Percentiles rank a stretch among this genome's conserved stretches.
These are phyloP conservation scores for Gossypium schwendimanii DNA, from an alignment of 441 rosid species.

Conservation along the genomic window DNA sequence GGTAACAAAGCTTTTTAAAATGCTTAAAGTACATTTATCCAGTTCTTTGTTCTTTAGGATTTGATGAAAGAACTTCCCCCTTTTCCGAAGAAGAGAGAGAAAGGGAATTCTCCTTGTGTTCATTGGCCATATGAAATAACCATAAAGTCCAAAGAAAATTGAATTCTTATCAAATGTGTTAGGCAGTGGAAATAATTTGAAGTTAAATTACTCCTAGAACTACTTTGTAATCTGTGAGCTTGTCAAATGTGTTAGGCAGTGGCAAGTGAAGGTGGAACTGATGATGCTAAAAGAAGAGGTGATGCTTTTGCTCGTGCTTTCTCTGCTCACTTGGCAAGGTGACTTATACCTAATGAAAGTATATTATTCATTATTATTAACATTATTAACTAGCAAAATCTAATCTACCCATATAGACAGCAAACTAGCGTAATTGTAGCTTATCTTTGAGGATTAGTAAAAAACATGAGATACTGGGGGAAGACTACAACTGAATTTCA, in stretches of 20 bases:
- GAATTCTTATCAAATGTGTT: background rate
- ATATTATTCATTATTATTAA: background rate
- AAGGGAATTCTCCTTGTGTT: background rate
- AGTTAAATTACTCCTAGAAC: background rate
- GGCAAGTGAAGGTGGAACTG: conserved; percentile 99
- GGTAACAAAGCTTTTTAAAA: background rate
- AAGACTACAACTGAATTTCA: background rate
- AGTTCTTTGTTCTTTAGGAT: background rate
- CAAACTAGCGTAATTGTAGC: background rate
- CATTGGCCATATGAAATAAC: background rate
- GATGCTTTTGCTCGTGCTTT: conserved; percentile 99
- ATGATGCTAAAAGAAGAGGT: conserved; percentile 92
- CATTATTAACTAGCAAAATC: background rate
- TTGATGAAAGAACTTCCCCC: background rate
- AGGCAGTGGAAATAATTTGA: background rate
- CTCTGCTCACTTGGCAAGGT: conserved; percentile 99
- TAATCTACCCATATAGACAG: background rate
- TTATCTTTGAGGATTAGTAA: background rate
- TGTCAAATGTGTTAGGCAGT: conserved; percentile 64
- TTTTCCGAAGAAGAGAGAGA: background rate
- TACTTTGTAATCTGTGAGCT: background rate
- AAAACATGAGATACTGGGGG: background rate
- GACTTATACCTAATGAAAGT: background rate
- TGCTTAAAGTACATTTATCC: background rate
- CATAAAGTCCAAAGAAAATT: background rate